phyloP scores from a whole-genome alignment of 495 filamentous ascomycete genomes.

The Penicillium taxi region DNA sequence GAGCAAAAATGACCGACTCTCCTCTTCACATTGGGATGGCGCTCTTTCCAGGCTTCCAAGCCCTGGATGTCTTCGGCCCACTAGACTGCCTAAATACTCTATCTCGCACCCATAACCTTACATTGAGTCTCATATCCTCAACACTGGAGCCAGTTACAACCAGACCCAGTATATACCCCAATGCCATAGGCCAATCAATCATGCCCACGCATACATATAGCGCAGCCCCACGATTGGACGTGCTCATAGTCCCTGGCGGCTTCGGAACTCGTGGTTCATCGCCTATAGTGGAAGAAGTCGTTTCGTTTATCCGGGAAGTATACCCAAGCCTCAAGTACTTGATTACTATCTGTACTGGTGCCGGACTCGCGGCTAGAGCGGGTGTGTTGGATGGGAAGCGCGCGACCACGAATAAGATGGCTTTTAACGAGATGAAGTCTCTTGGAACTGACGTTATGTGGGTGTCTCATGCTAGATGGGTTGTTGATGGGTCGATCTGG shows the following conservation, averaged over 20 bases:
- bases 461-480: slow-evolving; percentile 57
- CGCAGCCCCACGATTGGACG: slow-evolving; percentile 40
- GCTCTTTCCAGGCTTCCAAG: slow-evolving; percentile 31
- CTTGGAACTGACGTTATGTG: slow-evolving; percentile 45
- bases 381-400: slow-evolving; percentile 50
- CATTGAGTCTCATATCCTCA: slow-evolving; percentile 42
- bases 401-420: slow-evolving; percentile 46
- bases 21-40: slow-evolving; percentile 19
- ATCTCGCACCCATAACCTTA: slow-evolving; percentile 29
- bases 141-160: slow-evolving; percentile 48
- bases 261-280: slow-evolving; percentile 35
- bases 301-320: slow-evolving; percentile 37
- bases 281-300: slow-evolving; percentile 18
- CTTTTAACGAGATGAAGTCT: slow-evolving; percentile 19
- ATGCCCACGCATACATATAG: slow-evolving; percentile 57
- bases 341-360: slow-evolving; percentile 56
- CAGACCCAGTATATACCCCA: slow-evolving; percentile 5
- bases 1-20: not conserved
- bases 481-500: slow-evolving; percentile 59
- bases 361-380: slow-evolving; percentile 41
- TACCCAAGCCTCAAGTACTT: slow-evolving; percentile 46
- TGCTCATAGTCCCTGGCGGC: slow-evolving; percentile 62
- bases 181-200: slow-evolving; percentile 33
- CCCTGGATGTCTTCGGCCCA: slow-evolving; percentile 50
- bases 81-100: slow-evolving; percentile 55